Evolutionary conservation across 257 asterid species (phyloP), one percentile per base, ranked within the genome.

Genomic region (Nicotiana noctiflora): DNA sequence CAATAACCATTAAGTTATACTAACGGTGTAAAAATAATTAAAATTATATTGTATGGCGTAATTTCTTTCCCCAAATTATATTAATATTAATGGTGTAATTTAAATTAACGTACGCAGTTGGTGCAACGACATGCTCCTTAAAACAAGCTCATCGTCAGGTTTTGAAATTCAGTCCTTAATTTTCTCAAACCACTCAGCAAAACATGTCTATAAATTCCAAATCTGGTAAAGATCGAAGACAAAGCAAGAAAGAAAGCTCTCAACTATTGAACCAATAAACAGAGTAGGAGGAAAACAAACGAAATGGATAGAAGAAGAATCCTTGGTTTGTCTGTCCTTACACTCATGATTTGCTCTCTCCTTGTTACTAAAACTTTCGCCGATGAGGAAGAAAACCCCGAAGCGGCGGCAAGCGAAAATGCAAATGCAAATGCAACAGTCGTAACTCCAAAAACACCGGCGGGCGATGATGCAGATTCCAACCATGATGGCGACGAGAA

Each of bases 281-380:
- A 56, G 23, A 7, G 25, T 56, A 7, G 1, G 23, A 56, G 23
- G 21, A 56, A 56, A 56, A 17, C 21, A 56, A 56, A n/a, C 62
- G 23, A 46, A 44, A 72, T 72, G 78, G 78, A 72, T 23, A 46
- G 11, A 46, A 72, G 11, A 46, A 72, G 59, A 72, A 46, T 72
- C 25, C 40, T 72, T 72, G 40, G 78, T 46, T 23, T 72, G 60
- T 72, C 78, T 14, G 40, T 46, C 78, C 78, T 72, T 23, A 72
- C 78, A 46, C 60, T 72, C 21, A 23, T 72, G 23, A 46, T 72
- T 72, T 72, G 78, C 40, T 72, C 78, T 72, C 60, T 72, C 40
- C 78, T 46, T 72, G 78, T 72, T 46, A 46, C 61, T 46, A 72
- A 23, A 72, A 72, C 78, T 46, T 46, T 57, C 60, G 78, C 78